phyloP scores from a whole-genome alignment of 352 stramenopile genomes.

The Phytophthora brassicae region DNA sequence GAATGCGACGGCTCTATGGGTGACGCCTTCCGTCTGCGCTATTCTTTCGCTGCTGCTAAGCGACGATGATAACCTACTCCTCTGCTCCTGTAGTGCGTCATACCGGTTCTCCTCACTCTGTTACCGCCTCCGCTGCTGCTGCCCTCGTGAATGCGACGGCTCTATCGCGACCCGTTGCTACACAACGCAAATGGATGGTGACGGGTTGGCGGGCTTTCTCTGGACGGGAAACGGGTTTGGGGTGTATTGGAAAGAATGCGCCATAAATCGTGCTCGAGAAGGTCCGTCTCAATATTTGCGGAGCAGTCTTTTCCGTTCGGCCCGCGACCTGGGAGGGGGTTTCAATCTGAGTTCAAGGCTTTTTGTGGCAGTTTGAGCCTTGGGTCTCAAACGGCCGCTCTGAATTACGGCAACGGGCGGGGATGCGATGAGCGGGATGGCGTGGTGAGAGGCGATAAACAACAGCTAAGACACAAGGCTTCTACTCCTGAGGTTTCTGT shows the following conservation, averaged over 20 bases:
- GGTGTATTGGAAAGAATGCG: conserved; percentile 12
- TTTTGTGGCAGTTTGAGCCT: conserved; percentile 19
- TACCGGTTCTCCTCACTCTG: neutral
- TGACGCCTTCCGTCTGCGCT: neutral
- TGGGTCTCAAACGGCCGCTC: conserved; percentile 11
- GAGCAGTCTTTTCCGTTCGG: conserved; percentile 15
- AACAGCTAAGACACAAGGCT: neutral
- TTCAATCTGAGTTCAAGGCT: conserved; percentile 33
- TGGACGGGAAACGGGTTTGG: conserved; percentile 3
- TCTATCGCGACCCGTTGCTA: conserved; percentile 21
- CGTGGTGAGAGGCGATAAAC: neutral
- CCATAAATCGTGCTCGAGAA: too few relatives aligned
- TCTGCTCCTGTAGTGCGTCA: neutral
- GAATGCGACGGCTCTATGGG: conserved; percentile 9
- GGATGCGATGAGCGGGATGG: conserved; percentile 7
- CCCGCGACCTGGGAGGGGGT: conserved; percentile 16
- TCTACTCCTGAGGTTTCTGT: neutral
- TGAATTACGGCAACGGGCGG: conserved; percentile 1
- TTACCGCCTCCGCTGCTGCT: neutral
- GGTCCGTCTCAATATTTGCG: neutral
- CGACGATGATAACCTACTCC: conserved; percentile 6
- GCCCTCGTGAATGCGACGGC: conserved; percentile 6
- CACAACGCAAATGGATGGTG: conserved; percentile 31
- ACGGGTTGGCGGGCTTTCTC: conserved; percentile 20
- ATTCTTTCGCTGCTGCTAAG: neutral